Base-by-base conservation (phyloP, 192 early-diverging fungal species). In the Rhizoclosmatium sp. region DNA sequence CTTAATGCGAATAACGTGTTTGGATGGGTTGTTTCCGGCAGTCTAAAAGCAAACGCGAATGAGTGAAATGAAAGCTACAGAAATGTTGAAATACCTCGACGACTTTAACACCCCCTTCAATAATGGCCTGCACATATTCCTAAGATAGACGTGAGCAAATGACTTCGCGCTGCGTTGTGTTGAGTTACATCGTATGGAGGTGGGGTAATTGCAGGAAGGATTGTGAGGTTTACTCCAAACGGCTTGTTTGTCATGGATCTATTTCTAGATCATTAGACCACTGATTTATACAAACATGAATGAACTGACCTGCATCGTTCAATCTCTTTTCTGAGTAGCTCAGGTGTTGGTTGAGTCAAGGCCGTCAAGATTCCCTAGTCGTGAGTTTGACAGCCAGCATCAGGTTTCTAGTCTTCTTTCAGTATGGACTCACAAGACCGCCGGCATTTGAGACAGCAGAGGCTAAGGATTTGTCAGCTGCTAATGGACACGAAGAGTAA, bases 281-380 rank as follows among this genome's bases (percentile, higher is more conserved):
- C 41, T n/a, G 42, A 69, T 7, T 2, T 42, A 10, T 14, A 47
- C 1, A 21, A 12, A 4, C 1, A 54, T 12, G 16, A 12, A 54
- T 12, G 5, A 12, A 54, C 51, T 54, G 2, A 71, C 69, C 69
- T 71, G 69, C 69, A 71, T 56, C 69, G 47, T 45, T 56, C 12
- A 79, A 92, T 92, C 78, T 92, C 92, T 42, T 82, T 82, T 75
- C 84, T 84, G 14, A 92, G 74, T 56, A 80, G 84, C 47, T 92
- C 91, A 9, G 92, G 92, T 0, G 91, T 92, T 44, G 92, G 92
- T 78, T 92, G 91, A 45, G 92, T 92, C 71, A 92, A 83, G n/a
- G 84, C 90, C 19, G 91, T 92, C 48, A 92, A 77, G n/a, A 92
- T 81, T 71, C 91, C 82, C 51, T 69, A 9, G 7, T n/a, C 16